Percentiles rank a stretch among this genome's conserved stretches.
phyloP scores from a whole-genome alignment of 345 rosid species.

The Pugionium dolabratum region DNA sequence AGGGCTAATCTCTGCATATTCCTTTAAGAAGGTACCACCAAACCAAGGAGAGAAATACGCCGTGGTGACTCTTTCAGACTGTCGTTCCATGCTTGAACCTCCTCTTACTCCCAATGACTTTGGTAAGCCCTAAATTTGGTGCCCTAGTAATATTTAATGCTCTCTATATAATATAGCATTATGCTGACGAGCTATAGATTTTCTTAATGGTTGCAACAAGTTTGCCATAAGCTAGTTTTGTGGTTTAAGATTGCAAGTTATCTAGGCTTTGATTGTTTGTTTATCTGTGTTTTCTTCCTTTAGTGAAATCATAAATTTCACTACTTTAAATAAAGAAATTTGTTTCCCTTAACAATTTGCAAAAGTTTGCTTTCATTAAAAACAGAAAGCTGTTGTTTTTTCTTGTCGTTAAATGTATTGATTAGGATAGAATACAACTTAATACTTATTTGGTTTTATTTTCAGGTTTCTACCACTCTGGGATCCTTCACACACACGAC shows the following conservation, averaged over 20 bases:
- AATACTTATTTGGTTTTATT: neutral
- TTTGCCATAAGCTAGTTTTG: neutral
- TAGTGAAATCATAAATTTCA: too few species aligned
- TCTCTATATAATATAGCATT: neutral
- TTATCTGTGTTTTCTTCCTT: too few species aligned
- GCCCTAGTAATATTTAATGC: neutral
- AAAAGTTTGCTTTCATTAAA: too few species aligned
- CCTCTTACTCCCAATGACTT: constrained; percentile 51
- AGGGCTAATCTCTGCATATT: constrained; percentile 58
- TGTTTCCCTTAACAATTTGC: too few species aligned
- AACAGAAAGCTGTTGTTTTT: too few species aligned
- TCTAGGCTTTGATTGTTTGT: neutral
- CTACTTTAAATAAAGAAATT: too few species aligned
- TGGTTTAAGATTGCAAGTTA: neutral
- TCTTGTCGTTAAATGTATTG: neutral
- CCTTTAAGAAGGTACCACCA: constrained; percentile 34
- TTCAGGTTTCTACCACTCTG: constrained; percentile 80
- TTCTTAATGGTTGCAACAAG: constrained; percentile 4
- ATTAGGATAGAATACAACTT: neutral
- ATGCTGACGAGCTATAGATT: neutral
- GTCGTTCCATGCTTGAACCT: constrained; percentile 70
- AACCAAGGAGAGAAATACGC: constrained; percentile 55
- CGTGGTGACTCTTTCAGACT: constrained; percentile 59
- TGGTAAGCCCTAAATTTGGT: constrained; percentile 40
- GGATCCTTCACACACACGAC: constrained; percentile 68